Percentiles rank a stretch among this genome's conserved stretches.
phyloP scores from a whole-genome alignment of 805 yeast species.

The Teunomyces aglyptinius region DNA sequence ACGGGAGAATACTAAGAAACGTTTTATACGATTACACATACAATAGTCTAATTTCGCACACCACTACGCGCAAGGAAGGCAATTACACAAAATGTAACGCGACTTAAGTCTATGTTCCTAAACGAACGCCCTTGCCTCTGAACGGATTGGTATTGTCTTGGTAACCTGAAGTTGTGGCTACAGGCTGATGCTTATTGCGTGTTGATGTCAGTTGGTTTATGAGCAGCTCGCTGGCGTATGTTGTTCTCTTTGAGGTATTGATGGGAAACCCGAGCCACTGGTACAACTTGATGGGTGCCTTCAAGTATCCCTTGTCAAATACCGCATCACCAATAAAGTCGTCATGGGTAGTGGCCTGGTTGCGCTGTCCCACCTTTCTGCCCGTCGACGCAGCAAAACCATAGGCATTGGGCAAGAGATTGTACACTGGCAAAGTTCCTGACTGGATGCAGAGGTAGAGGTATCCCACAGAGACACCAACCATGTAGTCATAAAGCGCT shows the following conservation, averaged over 20 bases:
- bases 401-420: slow-evolving; percentile 34
- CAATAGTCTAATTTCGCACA: neutral
- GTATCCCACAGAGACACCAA: slow-evolving; percentile 59
- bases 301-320: slow-evolving; percentile 52
- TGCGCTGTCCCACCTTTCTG: slow-evolving; percentile 32
- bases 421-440: slow-evolving; percentile 43
- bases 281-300: slow-evolving; percentile 51
- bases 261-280: slow-evolving; percentile 28
- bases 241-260: slow-evolving; percentile 7
- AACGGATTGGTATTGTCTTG: slow-evolving; percentile 15
- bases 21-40: too few species aligned
- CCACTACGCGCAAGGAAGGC: neutral
- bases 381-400: slow-evolving; percentile 13
- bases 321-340: slow-evolving; percentile 39
- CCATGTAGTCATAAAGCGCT: slow-evolving; percentile 38
- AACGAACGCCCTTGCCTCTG: slow-evolving; percentile 36
- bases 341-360: neutral
- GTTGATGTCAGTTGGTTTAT: neutral
- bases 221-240: slow-evolving; percentile 5
- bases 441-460: slow-evolving; percentile 63
- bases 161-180: neutral
- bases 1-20: too few species aligned
- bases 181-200: neutral
- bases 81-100: neutral
- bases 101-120: slow-evolving; percentile 22